These are phyloP conservation scores for Groenewaldozyma auringiensis DNA, from an alignment of 1,139 yeast species.

Conservation along the genomic window DNA sequence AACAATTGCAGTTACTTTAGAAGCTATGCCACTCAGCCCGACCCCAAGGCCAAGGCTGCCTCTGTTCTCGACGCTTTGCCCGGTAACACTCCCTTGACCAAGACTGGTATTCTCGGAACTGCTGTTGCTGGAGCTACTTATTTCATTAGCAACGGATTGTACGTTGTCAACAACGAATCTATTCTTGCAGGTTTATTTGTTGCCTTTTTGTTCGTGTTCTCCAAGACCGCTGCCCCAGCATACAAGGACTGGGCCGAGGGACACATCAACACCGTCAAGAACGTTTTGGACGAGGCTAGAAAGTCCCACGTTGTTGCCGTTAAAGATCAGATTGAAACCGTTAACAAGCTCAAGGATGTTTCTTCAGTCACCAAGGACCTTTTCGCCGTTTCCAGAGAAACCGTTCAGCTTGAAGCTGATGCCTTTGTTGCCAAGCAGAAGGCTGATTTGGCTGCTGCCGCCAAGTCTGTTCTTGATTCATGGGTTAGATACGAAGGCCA, in stretches of 20 bases:
- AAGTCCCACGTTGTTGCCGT: constrained; percentile 87
- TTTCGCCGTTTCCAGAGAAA: constrained; percentile 91
- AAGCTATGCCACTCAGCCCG: constrained; percentile 38
- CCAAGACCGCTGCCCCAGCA: constrained; percentile 88
- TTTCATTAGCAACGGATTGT: constrained; percentile 88
- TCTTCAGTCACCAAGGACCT: constrained; percentile 85
- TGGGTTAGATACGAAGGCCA: constrained; percentile 99
- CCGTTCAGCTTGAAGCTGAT: constrained; percentile 91
- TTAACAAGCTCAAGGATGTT: constrained; percentile 84
- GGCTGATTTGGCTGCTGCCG: constrained; percentile 80
- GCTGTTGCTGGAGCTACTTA: constrained; percentile 89
- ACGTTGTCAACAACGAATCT: constrained; percentile 91
- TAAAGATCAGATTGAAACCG: constrained; percentile 82
- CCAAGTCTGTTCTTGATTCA: constrained; percentile 91
- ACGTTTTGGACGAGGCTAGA: constrained; percentile 81
- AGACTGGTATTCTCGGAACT: constrained; percentile 93
- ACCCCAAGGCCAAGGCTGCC: constrained; percentile 87
- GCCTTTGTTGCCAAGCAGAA: constrained; percentile 88
- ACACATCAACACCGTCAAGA: constrained; percentile 76
- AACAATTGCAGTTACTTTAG: constrained; percentile 14
- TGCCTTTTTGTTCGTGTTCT: constrained; percentile 64
- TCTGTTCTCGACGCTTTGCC: constrained; percentile 89
- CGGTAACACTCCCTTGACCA: constrained; percentile 79
- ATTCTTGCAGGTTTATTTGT: constrained; percentile 74
- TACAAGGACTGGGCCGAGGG: constrained; percentile 94